Evolutionary conservation across 441 rosid genomes (phyloP).

Genomic region (Erodium texanum): DNA sequence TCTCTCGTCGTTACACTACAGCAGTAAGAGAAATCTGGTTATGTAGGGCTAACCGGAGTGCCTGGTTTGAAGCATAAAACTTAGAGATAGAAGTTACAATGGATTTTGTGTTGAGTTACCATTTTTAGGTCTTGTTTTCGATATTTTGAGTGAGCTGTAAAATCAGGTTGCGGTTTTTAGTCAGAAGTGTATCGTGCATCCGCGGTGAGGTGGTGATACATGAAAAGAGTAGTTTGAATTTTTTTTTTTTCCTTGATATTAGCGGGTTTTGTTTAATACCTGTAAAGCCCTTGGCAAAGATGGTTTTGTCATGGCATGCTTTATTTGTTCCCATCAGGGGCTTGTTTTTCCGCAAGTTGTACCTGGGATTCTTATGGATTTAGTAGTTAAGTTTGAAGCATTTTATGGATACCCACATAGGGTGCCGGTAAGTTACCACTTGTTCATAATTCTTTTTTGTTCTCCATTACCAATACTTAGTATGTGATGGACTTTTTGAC

Average conservation of each 20-base stretch:
- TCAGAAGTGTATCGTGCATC: conserved; percentile 55
- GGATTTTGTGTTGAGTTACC: conserved; percentile 45
- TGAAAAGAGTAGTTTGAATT: conserved; percentile 31
- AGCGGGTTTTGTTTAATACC: conserved; percentile 17
- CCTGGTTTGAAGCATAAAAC: conserved; percentile 36
- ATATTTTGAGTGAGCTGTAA: conserved; percentile 42
- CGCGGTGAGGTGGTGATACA: conserved; percentile 52
- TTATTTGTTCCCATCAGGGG: conserved; percentile 33
- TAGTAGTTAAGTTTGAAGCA: conserved; percentile 46
- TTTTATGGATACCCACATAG: conserved; percentile 41
- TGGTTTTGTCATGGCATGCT: conserved; percentile 30
- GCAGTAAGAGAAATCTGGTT: conserved; percentile 40
- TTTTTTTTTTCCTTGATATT: conserved; percentile 14
- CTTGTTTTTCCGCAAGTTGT: conserved; percentile 55
- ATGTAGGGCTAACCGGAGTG: conserved; percentile 61
- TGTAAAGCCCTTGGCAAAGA: conserved; percentile 39
- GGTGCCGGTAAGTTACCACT: conserved; percentile 53
- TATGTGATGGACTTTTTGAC: conserved; percentile 13
- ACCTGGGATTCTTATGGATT: conserved; percentile 42
- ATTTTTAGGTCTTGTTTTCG: conserved; percentile 32
- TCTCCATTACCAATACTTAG: conserved; percentile 18
- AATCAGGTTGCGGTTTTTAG: conserved; percentile 54
- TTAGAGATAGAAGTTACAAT: conserved; percentile 42
- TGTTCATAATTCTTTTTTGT: conserved; percentile 32
- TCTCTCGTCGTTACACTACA: conserved; percentile 36